Percentiles rank a stretch among this genome's conserved stretches.
Conservation (phyloP, 768 basidiomycete genomes). For the Kwoniella bestiolae region DNA sequence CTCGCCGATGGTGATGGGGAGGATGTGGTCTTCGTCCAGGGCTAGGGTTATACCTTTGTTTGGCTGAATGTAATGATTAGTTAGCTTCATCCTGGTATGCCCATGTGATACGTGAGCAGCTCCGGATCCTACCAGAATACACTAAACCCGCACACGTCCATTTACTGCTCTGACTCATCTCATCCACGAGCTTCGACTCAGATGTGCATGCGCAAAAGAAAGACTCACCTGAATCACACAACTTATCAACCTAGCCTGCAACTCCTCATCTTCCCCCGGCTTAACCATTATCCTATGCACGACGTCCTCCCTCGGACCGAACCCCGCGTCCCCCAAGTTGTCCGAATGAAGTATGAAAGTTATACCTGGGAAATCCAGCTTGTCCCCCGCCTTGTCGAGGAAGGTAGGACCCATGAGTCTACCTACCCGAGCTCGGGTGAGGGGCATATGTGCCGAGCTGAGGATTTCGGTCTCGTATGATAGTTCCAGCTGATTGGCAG, state of each 20-base stretch:
- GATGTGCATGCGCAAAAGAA: too few relatives aligned
- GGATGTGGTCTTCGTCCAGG: conserved; percentile 54
- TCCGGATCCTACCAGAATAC: too few relatives aligned
- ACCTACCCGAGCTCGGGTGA: conserved; percentile 38
- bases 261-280: conserved; percentile 26
- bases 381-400: conserved; percentile 17
- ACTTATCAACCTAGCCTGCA: conserved; percentile 9
- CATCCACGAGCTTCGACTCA: too few relatives aligned
- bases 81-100: too few relatives aligned
- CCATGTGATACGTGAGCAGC: too few relatives aligned
- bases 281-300: conserved; percentile 27
- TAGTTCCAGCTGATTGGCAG: conserved; percentile 15
- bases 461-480: conserved; percentile 40
- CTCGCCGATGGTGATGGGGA: conserved; percentile 70
- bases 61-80: conserved; percentile 25
- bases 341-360: conserved; percentile 34
- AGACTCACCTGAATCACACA: conserved; percentile 32
- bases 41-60: conserved; percentile 40
- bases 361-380: conserved; percentile 55
- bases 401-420: conserved; percentile 52
- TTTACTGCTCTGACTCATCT: too few relatives aligned
- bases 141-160: too few relatives aligned
- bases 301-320: conserved; percentile 32
- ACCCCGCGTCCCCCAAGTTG: conserved; percentile 3
- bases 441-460: conserved; percentile 9